A percentile compares a stretch with the other conserved stretches of the same genome.
Conservation (phyloP, 2,329 filamentous ascomycete species). For the Graphilbum ipis-grandicollis region DNA sequence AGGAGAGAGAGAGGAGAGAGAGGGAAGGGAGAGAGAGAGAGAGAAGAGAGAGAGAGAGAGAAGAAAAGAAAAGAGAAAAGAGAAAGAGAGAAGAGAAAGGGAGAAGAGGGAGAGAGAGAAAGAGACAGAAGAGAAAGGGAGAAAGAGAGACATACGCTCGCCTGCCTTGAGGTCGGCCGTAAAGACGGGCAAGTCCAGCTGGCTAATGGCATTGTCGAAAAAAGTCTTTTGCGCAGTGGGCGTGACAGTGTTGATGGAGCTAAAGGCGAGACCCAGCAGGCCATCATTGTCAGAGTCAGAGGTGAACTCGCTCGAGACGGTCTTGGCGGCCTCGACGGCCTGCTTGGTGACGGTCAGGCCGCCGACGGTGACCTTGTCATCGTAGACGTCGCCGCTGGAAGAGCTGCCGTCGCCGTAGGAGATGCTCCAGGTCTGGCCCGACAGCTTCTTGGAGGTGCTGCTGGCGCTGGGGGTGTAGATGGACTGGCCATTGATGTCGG, state of each 20-base stretch:
- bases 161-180: constrained; percentile 17
- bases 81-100: no score
- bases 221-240: constrained; percentile 14
- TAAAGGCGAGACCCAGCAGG: constrained; percentile 14
- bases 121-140: no score
- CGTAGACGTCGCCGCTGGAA: constrained; percentile 16
- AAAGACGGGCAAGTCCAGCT: constrained; percentile 15
- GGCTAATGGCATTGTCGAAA: constrained; percentile 16
- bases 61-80: no score
- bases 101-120: no score
- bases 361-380: constrained; percentile 15
- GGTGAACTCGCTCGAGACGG: constrained; percentile 13
- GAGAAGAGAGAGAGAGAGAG: no score
- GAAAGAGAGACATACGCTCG: constrained; percentile 13
- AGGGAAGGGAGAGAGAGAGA: no score
- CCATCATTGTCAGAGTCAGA: constrained; percentile 11
- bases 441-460: constrained; percentile 12
- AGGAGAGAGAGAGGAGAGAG: no score
- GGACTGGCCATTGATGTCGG: constrained; percentile 12
- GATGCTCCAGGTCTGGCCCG: constrained; percentile 15
- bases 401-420: constrained; percentile 16
- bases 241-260: constrained; percentile 14
- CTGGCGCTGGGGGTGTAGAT: constrained; percentile 14
- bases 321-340: constrained; percentile 15
- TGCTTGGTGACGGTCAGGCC: constrained; percentile 13